Conservation (phyloP, 2,329 filamentous ascomycete genomes). For the Graphilbum fragrans region DNA sequence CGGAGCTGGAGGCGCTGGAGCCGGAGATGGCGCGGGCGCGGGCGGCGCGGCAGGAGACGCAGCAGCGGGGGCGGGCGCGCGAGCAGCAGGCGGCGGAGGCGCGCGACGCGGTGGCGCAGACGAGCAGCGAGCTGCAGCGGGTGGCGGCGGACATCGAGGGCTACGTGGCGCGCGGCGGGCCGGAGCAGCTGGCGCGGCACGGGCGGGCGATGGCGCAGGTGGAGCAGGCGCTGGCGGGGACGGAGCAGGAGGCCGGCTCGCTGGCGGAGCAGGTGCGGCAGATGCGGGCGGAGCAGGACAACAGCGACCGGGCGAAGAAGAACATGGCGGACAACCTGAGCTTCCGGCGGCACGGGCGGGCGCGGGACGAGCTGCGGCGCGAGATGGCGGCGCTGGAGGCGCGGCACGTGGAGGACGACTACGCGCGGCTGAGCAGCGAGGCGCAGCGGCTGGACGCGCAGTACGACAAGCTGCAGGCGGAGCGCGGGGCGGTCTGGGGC, state of each 20-base stretch:
- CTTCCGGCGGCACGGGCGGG: constrained; percentile 63
- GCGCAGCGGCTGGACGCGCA: constrained; percentile 54
- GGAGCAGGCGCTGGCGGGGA: constrained; percentile 49
- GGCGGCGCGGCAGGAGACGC: constrained; percentile 64
- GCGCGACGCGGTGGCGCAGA: constrained; percentile 59
- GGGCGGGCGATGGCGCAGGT: constrained; percentile 56
- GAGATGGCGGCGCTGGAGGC: constrained; percentile 66
- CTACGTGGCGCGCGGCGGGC: constrained; percentile 67
- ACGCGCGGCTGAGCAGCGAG: constrained; percentile 60
- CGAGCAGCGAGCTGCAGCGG: constrained; percentile 63
- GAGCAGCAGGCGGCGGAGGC: constrained; percentile 62
- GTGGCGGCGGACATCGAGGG: constrained; percentile 66
- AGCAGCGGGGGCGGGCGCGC: constrained; percentile 56
- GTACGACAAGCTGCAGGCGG: constrained; percentile 57
- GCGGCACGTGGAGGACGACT: constrained; percentile 74
- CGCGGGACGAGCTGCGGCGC: constrained; percentile 51
- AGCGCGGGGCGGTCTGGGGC: constrained; percentile 64
- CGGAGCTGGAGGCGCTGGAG: constrained; percentile 59
- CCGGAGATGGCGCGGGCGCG: constrained; percentile 68
- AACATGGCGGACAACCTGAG: constrained; percentile 82
- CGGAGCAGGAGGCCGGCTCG: constrained; percentile 56
- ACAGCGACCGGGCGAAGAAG: constrained; percentile 71
- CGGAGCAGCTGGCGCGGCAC: constrained; percentile 56
- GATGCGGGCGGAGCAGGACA: constrained; percentile 63
- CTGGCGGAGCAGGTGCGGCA: constrained; percentile 63